Evolutionary conservation across 805 yeast genomes (phyloP).

Genomic region (Pichia thaimueangensis): DNA sequence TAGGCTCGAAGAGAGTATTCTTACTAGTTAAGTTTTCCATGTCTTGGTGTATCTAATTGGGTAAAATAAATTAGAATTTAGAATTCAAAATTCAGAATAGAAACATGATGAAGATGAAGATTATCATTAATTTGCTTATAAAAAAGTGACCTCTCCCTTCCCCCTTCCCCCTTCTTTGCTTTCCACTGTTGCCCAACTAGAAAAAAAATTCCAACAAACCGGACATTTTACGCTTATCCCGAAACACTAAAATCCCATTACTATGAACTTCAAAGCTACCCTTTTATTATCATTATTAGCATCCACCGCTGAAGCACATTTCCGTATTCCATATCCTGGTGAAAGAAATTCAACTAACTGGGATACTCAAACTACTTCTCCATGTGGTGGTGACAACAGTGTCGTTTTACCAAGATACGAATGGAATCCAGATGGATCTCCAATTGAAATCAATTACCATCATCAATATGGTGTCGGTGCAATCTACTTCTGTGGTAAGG

Average conservation of each 20-base stretch:
- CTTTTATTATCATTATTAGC: slow-evolving; percentile 11
- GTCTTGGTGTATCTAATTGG: too few species aligned
- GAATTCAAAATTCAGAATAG: too few species aligned
- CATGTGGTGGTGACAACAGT: slow-evolving; percentile 28
- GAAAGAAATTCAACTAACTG: slow-evolving; percentile 29
- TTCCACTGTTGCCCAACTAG: not conserved
- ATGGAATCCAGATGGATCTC: slow-evolving; percentile 30
- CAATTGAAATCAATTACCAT: slow-evolving; percentile 21
- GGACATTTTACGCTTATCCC: too few species aligned
- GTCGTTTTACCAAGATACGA: slow-evolving; percentile 24
- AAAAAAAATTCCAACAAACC: not conserved
- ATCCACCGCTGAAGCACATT: slow-evolving; percentile 21
- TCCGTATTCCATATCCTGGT: slow-evolving; percentile 29
- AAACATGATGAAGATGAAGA: too few species aligned
- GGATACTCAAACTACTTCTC: slow-evolving; percentile 24
- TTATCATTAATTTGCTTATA: too few species aligned
- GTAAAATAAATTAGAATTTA: too few species aligned
- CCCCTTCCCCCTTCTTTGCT: not conserved
- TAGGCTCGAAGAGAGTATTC: too few species aligned
- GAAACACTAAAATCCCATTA: too few species aligned
- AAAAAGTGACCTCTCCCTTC: too few species aligned
- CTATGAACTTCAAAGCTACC: not conserved
- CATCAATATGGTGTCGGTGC: slow-evolving; percentile 23
- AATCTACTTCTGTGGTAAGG: slow-evolving; percentile 23
- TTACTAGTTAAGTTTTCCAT: too few species aligned